These are phyloP conservation scores for Fraxinus ornus DNA, from an alignment of 305 asterid species.

Conservation along the genomic window DNA sequence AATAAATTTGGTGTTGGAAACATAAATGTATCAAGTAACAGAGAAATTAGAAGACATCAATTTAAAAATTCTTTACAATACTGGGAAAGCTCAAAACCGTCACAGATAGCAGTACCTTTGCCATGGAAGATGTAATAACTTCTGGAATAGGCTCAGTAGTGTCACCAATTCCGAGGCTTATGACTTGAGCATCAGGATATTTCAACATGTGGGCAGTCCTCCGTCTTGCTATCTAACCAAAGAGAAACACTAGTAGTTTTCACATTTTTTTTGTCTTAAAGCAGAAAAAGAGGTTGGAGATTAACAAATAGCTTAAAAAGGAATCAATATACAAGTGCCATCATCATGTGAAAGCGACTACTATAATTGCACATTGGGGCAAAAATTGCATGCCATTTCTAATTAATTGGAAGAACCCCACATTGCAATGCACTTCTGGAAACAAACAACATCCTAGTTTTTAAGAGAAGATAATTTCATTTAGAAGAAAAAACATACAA, in stretches of 20 bases:
- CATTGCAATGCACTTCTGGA: not conserved
- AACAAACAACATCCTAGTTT: not conserved
- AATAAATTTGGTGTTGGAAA: not conserved
- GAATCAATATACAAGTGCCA: slow-evolving; percentile 4
- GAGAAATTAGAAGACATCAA: not conserved
- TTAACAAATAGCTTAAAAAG: not conserved
- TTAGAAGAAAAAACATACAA: not conserved
- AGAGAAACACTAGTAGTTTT: not conserved
- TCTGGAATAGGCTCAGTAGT: slow-evolving; percentile 98
- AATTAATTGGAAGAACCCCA: not conserved
- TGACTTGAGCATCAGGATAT: slow-evolving; percentile 84
- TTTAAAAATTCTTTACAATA: not conserved
- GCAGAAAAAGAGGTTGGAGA: slow-evolving; percentile 7
- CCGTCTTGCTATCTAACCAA: slow-evolving; percentile 72
- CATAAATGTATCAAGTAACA: not conserved
- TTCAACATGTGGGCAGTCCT: slow-evolving; percentile 76
- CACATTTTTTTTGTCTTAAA: slow-evolving; percentile 20
- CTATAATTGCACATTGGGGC: not conserved
- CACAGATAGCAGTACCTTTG: slow-evolving; percentile 52
- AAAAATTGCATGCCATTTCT: not conserved
- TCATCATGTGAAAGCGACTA: not conserved
- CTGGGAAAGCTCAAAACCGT: slow-evolving; percentile 11
- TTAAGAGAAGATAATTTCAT: not conserved
- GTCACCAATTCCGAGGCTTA: slow-evolving; percentile 98
- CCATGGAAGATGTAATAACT: slow-evolving; percentile 82